Conservation (phyloP, 495 filamentous ascomycete genomes). For the Tuber calosporum region DNA sequence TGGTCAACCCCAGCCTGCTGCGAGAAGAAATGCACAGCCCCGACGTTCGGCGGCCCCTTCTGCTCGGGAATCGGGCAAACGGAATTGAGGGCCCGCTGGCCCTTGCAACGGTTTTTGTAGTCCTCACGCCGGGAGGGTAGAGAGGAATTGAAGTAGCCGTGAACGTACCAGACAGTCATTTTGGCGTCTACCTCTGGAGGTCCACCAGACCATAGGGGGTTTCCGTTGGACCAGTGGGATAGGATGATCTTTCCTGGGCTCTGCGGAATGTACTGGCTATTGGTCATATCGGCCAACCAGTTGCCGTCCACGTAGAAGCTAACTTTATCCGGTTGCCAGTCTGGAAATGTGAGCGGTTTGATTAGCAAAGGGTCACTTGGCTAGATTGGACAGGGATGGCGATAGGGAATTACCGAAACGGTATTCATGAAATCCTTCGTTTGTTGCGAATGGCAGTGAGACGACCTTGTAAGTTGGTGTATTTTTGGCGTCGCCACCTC, state of each 20-base stretch:
- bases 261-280: conserved; percentile 50
- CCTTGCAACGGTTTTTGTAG: conserved; percentile 48
- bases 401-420: conserved; percentile 48
- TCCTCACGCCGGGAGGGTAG: conserved; percentile 45
- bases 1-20: conserved; percentile 45
- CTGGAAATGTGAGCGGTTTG: conserved; percentile 37
- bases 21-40: conserved; percentile 55
- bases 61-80: conserved; percentile 57
- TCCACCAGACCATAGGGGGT: conserved; percentile 59
- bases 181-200: conserved; percentile 57
- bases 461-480: conserved; percentile 52
- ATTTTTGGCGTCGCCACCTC: conserved; percentile 53
- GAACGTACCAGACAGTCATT: conserved; percentile 58
- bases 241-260: conserved; percentile 58
- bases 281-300: conserved; percentile 51
- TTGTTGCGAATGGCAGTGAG: conserved; percentile 57
- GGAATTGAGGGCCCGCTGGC: conserved; percentile 43
- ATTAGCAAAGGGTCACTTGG: not conserved
- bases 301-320: conserved; percentile 59
- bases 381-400: not conserved
- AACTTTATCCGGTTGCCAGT: conserved; percentile 57
- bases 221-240: conserved; percentile 73
- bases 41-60: conserved; percentile 44
- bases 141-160: conserved; percentile 72
- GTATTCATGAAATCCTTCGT: conserved; percentile 60